Evolutionary conservation across 441 rosid genomes (phyloP).

Genomic region (Euphorbia schlechtendalii): DNA sequence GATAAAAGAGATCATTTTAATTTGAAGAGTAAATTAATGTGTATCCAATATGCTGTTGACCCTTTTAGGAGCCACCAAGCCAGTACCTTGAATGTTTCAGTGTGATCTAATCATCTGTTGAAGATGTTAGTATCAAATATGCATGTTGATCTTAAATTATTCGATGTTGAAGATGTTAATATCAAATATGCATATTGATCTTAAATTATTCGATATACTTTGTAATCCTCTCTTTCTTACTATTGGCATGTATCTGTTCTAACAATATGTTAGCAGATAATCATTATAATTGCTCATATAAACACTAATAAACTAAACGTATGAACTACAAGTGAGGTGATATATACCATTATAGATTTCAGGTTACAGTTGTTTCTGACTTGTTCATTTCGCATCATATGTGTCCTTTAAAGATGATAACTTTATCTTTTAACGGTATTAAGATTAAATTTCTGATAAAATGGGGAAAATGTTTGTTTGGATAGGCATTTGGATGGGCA

Average conservation of each 20-base stretch:
- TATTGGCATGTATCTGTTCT: not conserved
- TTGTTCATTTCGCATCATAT: not conserved
- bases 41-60: not conserved
- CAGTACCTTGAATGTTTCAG: not conserved
- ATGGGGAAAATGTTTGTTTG: not conserved
- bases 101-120: not conserved
- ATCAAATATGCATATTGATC: not conserved
- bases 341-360: too few species aligned
- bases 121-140: too few species aligned
- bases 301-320: not conserved
- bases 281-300: not conserved
- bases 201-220: too few species aligned
- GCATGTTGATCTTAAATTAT: too few species aligned
- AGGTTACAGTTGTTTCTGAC: not conserved
- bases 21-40: not conserved
- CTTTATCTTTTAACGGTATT: not conserved
- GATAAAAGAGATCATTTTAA: not conserved
- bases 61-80: too few species aligned
- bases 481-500: conserved; percentile 96
- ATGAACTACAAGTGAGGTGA: too few species aligned
- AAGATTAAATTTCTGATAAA: not conserved
- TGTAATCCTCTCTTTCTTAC: not conserved
- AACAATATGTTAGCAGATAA: not conserved
- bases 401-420: not conserved
- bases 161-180: too few species aligned